These are phyloP conservation scores for Camellia lanceoleosa DNA, from an alignment of 148 eudicot species.

Conservation along the genomic window DNA sequence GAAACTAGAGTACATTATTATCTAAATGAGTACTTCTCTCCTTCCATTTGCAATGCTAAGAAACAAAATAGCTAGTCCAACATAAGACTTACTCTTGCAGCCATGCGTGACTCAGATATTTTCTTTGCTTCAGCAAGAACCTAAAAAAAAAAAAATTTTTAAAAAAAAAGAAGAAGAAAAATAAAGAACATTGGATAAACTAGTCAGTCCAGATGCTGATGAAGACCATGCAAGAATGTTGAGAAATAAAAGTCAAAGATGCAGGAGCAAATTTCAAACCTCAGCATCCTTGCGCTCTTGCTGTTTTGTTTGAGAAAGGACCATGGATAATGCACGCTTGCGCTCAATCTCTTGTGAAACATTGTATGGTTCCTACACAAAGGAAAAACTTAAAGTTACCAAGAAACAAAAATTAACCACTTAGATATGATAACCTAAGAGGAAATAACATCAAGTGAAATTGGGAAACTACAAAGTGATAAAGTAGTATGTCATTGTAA, in stretches of 20 bases:
- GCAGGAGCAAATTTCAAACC: slow-evolving; percentile 42
- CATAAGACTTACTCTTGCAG: slow-evolving; percentile 57
- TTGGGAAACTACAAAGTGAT: background rate
- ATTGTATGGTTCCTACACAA: slow-evolving; percentile 77
- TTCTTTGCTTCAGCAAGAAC: slow-evolving; percentile 94
- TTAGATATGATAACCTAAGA: background rate
- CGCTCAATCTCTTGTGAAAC: slow-evolving; percentile 80
- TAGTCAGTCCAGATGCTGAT: background rate
- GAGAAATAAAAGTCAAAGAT: slow-evolving; percentile 2
- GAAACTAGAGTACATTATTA: background rate
- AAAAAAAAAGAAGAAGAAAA: background rate
- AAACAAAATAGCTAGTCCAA: background rate
- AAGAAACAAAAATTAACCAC: background rate
- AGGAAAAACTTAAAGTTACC: background rate
- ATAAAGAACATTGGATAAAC: background rate
- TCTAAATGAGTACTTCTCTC: background rate
- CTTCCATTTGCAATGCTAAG: slow-evolving; percentile 2
- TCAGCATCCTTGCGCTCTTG: slow-evolving; percentile 96
- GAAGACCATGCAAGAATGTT: background rate
- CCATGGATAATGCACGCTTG: slow-evolving; percentile 83
- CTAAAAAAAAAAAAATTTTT: slow-evolving; percentile 23
- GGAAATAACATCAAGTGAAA: background rate
- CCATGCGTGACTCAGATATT: slow-evolving; percentile 63
- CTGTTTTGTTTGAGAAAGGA: slow-evolving; percentile 88
- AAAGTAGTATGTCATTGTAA: slow-evolving; percentile 2